Conservation (phyloP, 176 grass and related monocot species). For the Eleusine indica region DNA sequence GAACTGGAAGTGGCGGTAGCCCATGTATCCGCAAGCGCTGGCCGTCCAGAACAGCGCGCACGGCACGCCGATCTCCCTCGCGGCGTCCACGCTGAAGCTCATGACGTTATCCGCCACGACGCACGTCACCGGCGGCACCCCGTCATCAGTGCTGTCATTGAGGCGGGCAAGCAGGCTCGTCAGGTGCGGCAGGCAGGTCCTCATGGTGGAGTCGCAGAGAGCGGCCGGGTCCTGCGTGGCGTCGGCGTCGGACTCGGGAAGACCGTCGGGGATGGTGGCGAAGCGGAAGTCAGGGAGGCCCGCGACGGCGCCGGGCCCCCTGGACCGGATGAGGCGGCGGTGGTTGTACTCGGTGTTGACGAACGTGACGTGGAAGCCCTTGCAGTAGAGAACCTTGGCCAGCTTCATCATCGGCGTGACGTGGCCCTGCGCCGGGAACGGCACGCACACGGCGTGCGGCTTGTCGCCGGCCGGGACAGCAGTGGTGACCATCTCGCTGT, state of each 20-base stretch:
- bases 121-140: conserved; percentile 28
- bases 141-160: background rate
- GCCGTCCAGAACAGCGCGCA: conserved; percentile 45
- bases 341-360: conserved; percentile 76
- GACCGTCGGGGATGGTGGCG: conserved; percentile 46
- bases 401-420: conserved; percentile 67
- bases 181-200: conserved; percentile 40
- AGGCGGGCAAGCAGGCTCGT: conserved; percentile 11
- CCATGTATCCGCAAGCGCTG: conserved; percentile 48
- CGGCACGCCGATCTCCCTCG: conserved; percentile 32
- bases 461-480: background rate
- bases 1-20: conserved; percentile 41
- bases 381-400: conserved; percentile 57
- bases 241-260: conserved; percentile 34
- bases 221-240: conserved; percentile 32
- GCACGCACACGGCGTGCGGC: conserved; percentile 55
- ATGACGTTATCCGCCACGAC: conserved; percentile 43
- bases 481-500: background rate
- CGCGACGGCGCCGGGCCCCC: background rate
- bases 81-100: conserved; percentile 45
- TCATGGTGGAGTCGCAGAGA: conserved; percentile 39
- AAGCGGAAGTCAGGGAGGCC: conserved; percentile 38
- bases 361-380: conserved; percentile 60
- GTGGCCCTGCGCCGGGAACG: conserved; percentile 59
- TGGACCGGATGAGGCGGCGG: conserved; percentile 17